Percentiles rank a stretch among this genome's conserved stretches.
Conservation (phyloP, 2,329 filamentous ascomycete species). For the Raffaelea deltoideospora region DNA sequence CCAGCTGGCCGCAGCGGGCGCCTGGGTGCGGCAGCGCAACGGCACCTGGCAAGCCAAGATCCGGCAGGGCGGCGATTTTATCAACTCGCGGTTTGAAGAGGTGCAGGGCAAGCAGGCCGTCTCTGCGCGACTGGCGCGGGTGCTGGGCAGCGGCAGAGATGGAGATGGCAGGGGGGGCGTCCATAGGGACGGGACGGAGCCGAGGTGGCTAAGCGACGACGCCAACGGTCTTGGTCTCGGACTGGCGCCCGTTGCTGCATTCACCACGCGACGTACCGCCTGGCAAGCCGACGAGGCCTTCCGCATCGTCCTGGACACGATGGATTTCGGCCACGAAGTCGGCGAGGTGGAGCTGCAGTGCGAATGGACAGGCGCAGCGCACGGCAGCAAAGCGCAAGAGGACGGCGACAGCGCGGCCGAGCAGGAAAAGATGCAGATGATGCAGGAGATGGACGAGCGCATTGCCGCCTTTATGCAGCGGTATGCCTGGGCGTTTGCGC, state of each 20-base stretch:
- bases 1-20: neutral
- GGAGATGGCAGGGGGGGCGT: too few relatives aligned
- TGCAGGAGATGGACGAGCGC: constrained; percentile 1
- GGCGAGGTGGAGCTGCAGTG: constrained; percentile 2
- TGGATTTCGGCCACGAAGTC: constrained; percentile 2
- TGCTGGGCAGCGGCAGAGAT: too few relatives aligned
- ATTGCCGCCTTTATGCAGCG: neutral
- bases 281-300: neutral
- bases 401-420: too few relatives aligned
- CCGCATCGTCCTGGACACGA: constrained; percentile 1
- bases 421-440: neutral
- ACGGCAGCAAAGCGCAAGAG: too few relatives aligned
- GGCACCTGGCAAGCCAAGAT: constrained; percentile 1
- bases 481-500: constrained; percentile 1
- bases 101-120: neutral
- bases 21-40: constrained; percentile 1
- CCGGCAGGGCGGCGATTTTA: neutral
- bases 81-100: constrained; percentile 2
- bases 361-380: neutral
- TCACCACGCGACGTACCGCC: neutral
- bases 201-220: too few relatives aligned
- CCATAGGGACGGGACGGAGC: too few relatives aligned
- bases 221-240: too few relatives aligned
- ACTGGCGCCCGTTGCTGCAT: neutral
- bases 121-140: neutral